A percentile compares a stretch with the other conserved stretches of the same genome.
These are phyloP conservation scores for Viola odorata DNA, from an alignment of 345 rosid species.

Conservation along the genomic window DNA sequence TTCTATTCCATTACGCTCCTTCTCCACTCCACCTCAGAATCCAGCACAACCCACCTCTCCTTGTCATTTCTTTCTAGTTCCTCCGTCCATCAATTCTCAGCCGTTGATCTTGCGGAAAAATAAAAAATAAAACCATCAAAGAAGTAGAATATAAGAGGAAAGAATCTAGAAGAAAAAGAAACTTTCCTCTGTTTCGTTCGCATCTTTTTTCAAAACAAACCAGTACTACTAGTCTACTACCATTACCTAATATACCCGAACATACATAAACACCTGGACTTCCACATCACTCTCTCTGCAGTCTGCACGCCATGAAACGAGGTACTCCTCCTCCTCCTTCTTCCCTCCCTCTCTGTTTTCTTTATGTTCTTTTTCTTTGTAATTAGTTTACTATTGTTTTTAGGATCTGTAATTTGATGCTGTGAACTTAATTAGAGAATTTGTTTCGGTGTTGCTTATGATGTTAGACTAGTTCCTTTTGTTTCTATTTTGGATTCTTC, in stretches of 20 bases:
- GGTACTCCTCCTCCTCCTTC: slow-evolving; percentile 16
- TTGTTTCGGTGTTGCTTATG: neutral
- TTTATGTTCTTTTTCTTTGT: neutral
- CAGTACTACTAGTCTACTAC: too few species aligned
- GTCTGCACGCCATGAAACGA: slow-evolving; percentile 28
- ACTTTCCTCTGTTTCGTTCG: neutral
- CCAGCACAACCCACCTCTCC: slow-evolving; percentile 1
- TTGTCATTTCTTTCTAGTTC: slow-evolving; percentile 2
- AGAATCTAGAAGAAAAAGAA: slow-evolving; percentile 12
- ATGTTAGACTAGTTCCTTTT: neutral
- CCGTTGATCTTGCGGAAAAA: slow-evolving; percentile 17
- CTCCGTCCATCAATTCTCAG: slow-evolving; percentile 9
- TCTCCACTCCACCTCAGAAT: neutral
- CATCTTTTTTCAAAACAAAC: too few species aligned
- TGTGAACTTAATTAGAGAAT: neutral
- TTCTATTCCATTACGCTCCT: neutral
- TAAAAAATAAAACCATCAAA: too few species aligned
- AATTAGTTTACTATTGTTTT: neutral
- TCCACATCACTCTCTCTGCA: slow-evolving; percentile 47
- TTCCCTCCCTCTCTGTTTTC: neutral
- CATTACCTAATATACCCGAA: neutral
- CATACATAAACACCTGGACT: slow-evolving; percentile 42
- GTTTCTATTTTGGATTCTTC: neutral
- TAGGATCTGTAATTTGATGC: neutral
- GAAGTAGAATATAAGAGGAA: neutral